A percentile compares a stretch with the other conserved stretches of the same genome.
Conservation (phyloP, 768 basidiomycete species). For the Termitomyces sp. region DNA sequence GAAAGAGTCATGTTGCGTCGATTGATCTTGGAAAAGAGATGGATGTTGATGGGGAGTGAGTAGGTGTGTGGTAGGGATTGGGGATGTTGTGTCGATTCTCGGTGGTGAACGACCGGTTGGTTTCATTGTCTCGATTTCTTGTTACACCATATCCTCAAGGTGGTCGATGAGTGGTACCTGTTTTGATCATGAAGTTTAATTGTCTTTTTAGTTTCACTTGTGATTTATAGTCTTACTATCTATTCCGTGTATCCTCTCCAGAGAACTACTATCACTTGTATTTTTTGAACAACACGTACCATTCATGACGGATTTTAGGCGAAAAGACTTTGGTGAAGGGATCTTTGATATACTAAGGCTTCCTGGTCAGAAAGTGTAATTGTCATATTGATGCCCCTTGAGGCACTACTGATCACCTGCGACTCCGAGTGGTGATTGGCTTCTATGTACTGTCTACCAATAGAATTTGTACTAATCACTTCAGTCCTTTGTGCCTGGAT, state of each 20-base stretch:
- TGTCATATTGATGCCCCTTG: no score
- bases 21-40: conserved; percentile 10
- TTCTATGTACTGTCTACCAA: no score
- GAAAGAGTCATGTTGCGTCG: conserved; percentile 41
- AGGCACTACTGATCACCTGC: no score
- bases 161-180: background rate
- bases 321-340: background rate
- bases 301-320: background rate
- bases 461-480: no score
- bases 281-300: background rate
- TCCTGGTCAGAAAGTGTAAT: no score
- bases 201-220: background rate
- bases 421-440: no score
- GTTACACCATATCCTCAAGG: background rate
- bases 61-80: background rate
- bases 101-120: background rate
- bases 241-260: background rate
- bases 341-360: no score
- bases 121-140: background rate
- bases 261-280: background rate
- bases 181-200: background rate
- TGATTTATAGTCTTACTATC: background rate
- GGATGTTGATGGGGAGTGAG: conserved; percentile 14
- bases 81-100: background rate
- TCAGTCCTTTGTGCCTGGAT: no score